phyloP scores from a whole-genome alignment of 371 early-diverging fungal genomes.

The Mortierella sp. region DNA sequence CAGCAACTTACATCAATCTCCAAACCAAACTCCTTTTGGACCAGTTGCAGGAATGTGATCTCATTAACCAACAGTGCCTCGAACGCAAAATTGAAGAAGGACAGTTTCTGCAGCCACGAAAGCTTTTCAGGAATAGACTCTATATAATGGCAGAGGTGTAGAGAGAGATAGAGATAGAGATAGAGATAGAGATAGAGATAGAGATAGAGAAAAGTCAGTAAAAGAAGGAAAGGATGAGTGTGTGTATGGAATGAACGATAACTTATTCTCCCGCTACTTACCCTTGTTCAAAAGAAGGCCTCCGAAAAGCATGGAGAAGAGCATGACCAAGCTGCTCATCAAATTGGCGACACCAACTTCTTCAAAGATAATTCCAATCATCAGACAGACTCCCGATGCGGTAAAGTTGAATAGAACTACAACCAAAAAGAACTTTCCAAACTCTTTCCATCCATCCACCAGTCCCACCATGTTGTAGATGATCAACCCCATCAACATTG shows the following conservation, averaged over 20 bases:
- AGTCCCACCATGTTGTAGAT: conserved; percentile 92
- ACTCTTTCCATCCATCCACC: conserved; percentile 73
- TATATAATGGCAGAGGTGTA: conserved; percentile 8
- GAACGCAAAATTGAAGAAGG: conserved; percentile 75
- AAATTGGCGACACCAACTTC: conserved; percentile 87
- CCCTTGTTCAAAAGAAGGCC: conserved; percentile 90
- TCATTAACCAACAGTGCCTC: conserved; percentile 66
- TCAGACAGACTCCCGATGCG: conserved; percentile 83
- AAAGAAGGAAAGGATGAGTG: not conserved
- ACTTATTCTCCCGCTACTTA: not conserved
- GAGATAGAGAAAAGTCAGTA: conserved; percentile 7
- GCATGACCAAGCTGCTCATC: conserved; percentile 81
- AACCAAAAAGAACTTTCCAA: conserved; percentile 86
- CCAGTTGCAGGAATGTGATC: conserved; percentile 32
- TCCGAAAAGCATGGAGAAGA: conserved; percentile 93
- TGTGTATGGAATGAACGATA: no score
- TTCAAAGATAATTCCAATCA: conserved; percentile 80
- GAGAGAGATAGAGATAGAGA: not conserved
- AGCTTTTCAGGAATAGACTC: conserved; percentile 64
- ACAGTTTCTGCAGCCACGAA: conserved; percentile 69
- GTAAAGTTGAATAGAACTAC: conserved; percentile 90
- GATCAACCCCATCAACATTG: conserved; percentile 86
- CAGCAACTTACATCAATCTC: conserved; percentile 74
- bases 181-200: not conserved
- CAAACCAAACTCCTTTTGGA: conserved; percentile 84